phyloP scores from a whole-genome alignment of 2,329 filamentous ascomycete genomes.

The Sporothrix luriei region DNA sequence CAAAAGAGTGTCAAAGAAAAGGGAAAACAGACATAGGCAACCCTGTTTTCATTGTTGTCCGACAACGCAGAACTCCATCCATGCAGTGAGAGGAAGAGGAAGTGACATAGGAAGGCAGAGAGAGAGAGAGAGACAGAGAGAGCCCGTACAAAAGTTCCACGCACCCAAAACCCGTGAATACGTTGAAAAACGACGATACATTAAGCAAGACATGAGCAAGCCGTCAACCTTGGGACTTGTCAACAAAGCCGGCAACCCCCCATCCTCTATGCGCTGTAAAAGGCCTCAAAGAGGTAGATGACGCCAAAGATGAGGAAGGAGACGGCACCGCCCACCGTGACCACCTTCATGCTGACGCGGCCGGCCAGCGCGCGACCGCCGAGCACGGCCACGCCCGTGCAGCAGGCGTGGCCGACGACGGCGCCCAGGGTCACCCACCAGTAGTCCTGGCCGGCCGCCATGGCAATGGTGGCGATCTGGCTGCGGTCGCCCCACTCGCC shows the following conservation, averaged over 20 bases:
- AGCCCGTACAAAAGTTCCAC: slow-evolving; percentile 24
- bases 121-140: slow-evolving; percentile 19
- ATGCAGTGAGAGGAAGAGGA: slow-evolving; percentile 34
- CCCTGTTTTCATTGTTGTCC: slow-evolving; percentile 32
- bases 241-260: background rate
- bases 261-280: slow-evolving; percentile 49
- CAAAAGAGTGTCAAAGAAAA: slow-evolving; percentile 18
- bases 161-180: background rate
- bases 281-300: slow-evolving; percentile 84
- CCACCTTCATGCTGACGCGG: slow-evolving; percentile 90
- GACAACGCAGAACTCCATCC: slow-evolving; percentile 36
- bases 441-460: slow-evolving; percentile 97
- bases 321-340: slow-evolving; percentile 86
- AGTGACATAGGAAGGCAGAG: background rate
- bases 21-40: slow-evolving; percentile 24
- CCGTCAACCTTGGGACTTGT: background rate
- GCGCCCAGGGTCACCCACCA: slow-evolving; percentile 97
- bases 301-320: slow-evolving; percentile 90
- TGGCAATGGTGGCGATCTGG: slow-evolving; percentile 97
- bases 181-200: background rate
- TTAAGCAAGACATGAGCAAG: slow-evolving; percentile 1
- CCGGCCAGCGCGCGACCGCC: slow-evolving; percentile 92
- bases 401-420: slow-evolving; percentile 80
- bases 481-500: slow-evolving; percentile 98
- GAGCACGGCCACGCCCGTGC: slow-evolving; percentile 87